A percentile compares a stretch with the other conserved stretches of the same genome.
phyloP scores from a whole-genome alignment of 306 rosid genomes.

The Pyrus pyrifolia region DNA sequence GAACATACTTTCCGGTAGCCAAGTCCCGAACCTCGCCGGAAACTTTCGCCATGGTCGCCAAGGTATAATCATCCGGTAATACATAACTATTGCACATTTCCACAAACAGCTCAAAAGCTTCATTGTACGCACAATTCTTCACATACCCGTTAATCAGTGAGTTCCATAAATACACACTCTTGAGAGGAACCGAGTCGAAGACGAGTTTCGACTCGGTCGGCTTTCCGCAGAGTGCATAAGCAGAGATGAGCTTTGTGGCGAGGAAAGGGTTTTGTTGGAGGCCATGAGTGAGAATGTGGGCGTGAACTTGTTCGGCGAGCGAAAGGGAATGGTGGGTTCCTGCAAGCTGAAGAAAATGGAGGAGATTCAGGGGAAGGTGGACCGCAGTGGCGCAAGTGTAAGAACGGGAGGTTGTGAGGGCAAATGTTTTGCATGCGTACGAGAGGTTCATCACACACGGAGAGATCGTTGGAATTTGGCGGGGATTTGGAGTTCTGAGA shows the following conservation, averaged over 20 bases:
- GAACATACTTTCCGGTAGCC: constrained; percentile 45
- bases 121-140: constrained; percentile 24
- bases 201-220: constrained; percentile 33
- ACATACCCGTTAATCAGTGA: constrained; percentile 50
- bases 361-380: constrained; percentile 24
- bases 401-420: constrained; percentile 30
- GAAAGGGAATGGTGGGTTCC: constrained; percentile 31
- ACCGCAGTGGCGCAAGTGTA: constrained; percentile 34
- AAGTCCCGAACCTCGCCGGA: constrained; percentile 47
- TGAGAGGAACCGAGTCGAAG: constrained; percentile 33
- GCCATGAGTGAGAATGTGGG: constrained; percentile 57
- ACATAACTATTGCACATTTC: constrained; percentile 37
- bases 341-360: constrained; percentile 39
- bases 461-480: neutral
- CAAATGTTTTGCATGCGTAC: constrained; percentile 6
- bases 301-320: constrained; percentile 47
- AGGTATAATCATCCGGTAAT: constrained; percentile 61
- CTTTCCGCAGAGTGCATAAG: constrained; percentile 41
- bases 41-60: constrained; percentile 54
- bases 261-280: constrained; percentile 50
- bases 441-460: constrained; percentile 15
- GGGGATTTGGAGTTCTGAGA: neutral
- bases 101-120: constrained; percentile 39
- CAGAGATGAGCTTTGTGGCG: constrained; percentile 59
- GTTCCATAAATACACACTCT: constrained; percentile 59